Evolutionary conservation across 805 yeast genomes (phyloP).

Genomic region (Candida mattraensis): DNA sequence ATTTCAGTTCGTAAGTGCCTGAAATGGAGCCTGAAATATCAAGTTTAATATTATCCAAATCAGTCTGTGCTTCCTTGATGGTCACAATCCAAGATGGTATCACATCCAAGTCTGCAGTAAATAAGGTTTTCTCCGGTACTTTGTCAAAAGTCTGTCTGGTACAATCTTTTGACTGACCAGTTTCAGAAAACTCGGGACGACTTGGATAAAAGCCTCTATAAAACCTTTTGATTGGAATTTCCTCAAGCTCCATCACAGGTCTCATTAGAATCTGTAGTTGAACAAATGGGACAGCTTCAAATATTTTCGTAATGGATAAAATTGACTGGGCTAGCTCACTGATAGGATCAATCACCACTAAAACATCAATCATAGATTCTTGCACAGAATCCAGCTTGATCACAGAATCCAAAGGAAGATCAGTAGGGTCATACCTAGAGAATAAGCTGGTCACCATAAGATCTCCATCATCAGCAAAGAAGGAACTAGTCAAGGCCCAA

Average conservation of each 20-base stretch:
- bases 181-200: conserved; percentile 30
- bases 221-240: conserved; percentile 55
- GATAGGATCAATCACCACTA: conserved; percentile 69
- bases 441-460: conserved; percentile 14
- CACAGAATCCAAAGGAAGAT: conserved; percentile 4
- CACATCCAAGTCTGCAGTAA: conserved; percentile 55
- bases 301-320: conserved; percentile 41
- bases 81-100: conserved; percentile 71
- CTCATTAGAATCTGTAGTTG: conserved; percentile 54
- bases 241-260: conserved; percentile 45
- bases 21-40: conserved; percentile 40
- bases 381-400: too few species aligned
- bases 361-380: conserved; percentile 44
- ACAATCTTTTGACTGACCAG: conserved; percentile 30
- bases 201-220: conserved; percentile 48
- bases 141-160: conserved; percentile 38
- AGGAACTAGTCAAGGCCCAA: conserved; percentile 23
- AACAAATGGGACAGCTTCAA: conserved; percentile 48
- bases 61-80: conserved; percentile 51
- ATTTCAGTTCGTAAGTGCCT: conserved; percentile 51
- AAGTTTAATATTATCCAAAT: conserved; percentile 60
- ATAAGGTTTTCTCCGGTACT: conserved; percentile 53
- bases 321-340: conserved; percentile 67
- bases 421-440: conserved; percentile 22
- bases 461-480: conserved; percentile 33